phyloP scores from a whole-genome alignment of 1,139 yeast species.

The Arxiozyma telluris region DNA sequence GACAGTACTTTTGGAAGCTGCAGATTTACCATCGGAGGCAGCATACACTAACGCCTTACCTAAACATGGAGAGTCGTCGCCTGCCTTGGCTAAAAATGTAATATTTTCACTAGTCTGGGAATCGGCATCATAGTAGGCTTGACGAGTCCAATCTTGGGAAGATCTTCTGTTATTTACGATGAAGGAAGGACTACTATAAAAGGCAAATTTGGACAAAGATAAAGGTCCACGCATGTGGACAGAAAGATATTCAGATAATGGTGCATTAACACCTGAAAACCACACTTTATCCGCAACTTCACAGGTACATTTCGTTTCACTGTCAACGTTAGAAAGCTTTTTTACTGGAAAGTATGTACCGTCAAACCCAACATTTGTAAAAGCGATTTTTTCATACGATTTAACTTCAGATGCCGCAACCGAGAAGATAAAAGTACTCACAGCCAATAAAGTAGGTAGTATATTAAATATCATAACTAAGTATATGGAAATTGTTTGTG shows the following conservation, averaged over 20 bases:
- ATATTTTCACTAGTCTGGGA: conserved; percentile 43
- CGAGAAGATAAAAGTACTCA: neutral
- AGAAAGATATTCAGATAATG: conserved; percentile 61
- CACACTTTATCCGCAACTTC: conserved; percentile 32
- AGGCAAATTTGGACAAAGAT: conserved; percentile 53
- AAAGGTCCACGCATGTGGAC: conserved; percentile 79
- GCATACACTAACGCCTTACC: conserved; percentile 57
- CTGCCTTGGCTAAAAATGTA: conserved; percentile 52
- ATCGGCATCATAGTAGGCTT: conserved; percentile 37
- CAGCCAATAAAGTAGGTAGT: neutral
- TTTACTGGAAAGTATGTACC: conserved; percentile 59
- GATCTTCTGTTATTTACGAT: conserved; percentile 23
- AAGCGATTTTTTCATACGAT: conserved; percentile 38
- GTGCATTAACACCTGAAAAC: conserved; percentile 58
- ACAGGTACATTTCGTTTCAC: conserved; percentile 46
- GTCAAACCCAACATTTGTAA: conserved; percentile 54
- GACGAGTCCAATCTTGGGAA: conserved; percentile 38
- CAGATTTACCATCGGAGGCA: conserved; percentile 36
- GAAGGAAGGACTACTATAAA: conserved; percentile 39
- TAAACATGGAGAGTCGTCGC: conserved; percentile 46
- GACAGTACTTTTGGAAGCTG: conserved; percentile 40
- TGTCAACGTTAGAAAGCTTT: conserved; percentile 38
- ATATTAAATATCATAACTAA: neutral
- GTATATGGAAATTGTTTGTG: neutral
- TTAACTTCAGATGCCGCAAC: conserved; percentile 1